Percentiles rank a stretch among this genome's conserved stretches.
Conservation (phyloP, 2,329 filamentous ascomycete species). For the Penicillium sp. region DNA sequence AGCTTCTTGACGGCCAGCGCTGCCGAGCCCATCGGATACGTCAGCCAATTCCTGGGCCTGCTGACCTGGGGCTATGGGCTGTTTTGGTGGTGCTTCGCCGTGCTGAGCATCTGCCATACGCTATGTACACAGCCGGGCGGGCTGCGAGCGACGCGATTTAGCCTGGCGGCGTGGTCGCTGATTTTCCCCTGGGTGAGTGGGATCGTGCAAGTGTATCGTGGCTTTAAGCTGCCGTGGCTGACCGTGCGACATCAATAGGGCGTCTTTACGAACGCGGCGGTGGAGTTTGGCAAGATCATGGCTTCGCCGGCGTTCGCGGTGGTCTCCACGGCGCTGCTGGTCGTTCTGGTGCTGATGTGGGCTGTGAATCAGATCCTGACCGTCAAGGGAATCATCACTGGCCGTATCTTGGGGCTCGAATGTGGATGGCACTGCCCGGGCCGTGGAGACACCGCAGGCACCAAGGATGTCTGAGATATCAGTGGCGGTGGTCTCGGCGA, state of each 20-base stretch:
- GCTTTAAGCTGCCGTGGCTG: too few relatives aligned
- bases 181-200: slow-evolving; percentile 43
- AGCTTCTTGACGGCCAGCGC: slow-evolving; percentile 35
- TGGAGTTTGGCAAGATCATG: slow-evolving; percentile 40
- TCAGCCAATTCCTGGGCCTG: slow-evolving; percentile 40
- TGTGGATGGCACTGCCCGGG: slow-evolving; percentile 28
- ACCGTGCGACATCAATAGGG: too few relatives aligned
- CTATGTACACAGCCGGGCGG: slow-evolving; percentile 21
- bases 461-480: too few relatives aligned
- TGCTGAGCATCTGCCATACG: slow-evolving; percentile 35
- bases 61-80: slow-evolving; percentile 42
- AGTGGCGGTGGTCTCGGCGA: too few relatives aligned
- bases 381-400: slow-evolving; percentile 29
- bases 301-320: slow-evolving; percentile 40
- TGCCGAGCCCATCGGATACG: slow-evolving; percentile 29
- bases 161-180: slow-evolving; percentile 35
- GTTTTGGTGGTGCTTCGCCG: slow-evolving; percentile 46
- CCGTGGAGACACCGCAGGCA: too few relatives aligned
- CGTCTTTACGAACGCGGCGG: slow-evolving; percentile 41
- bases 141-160: slow-evolving; percentile 27
- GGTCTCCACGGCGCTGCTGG: slow-evolving; percentile 37
- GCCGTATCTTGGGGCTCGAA: slow-evolving; percentile 31
- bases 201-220: too few relatives aligned
- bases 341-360: slow-evolving; percentile 38
- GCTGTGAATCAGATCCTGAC: slow-evolving; percentile 33